Conservation (phyloP, 2,329 filamentous ascomycete species). For the Paradendryphiella salina region DNA sequence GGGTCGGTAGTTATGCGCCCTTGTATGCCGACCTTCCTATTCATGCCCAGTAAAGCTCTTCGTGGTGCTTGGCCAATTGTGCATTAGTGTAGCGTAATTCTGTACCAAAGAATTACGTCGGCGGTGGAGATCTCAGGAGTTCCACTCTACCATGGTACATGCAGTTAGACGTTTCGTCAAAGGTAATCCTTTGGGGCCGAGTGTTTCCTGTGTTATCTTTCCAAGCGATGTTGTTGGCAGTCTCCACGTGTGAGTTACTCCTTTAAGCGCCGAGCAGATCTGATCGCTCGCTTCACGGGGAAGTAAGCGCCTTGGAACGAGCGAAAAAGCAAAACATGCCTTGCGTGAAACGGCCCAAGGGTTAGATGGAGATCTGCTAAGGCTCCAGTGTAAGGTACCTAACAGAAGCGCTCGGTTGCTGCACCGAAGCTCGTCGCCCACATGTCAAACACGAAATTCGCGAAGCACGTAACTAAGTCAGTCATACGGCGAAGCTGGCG, state of each 20-base stretch:
- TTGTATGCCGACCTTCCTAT: neutral
- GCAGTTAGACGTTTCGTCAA: neutral
- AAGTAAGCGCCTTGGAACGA: conserved; percentile 1
- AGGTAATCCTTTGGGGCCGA: neutral
- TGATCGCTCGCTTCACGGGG: neutral
- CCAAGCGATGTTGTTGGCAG: neutral
- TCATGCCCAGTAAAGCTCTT: neutral
- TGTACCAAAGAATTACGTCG: neutral
- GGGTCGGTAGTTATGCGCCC: neutral
- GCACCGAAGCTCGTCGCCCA: neutral
- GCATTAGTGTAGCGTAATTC: conserved; percentile 5
- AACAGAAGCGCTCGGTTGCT: neutral
- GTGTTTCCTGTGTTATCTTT: neutral
- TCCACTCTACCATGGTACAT: conserved; percentile 1
- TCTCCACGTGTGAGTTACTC: neutral
- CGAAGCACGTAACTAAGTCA: neutral
- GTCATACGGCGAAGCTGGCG: neutral
- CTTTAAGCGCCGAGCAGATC: neutral
- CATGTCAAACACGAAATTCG: neutral
- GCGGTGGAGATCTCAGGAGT: neutral
- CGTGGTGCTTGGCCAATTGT: neutral
- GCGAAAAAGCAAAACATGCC: neutral
- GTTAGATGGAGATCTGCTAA: neutral
- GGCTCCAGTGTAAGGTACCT: neutral
- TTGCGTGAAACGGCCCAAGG: conserved; percentile 2